Conservation (phyloP, 805 yeast species). For the Wickerhamiella dianesei region DNA sequence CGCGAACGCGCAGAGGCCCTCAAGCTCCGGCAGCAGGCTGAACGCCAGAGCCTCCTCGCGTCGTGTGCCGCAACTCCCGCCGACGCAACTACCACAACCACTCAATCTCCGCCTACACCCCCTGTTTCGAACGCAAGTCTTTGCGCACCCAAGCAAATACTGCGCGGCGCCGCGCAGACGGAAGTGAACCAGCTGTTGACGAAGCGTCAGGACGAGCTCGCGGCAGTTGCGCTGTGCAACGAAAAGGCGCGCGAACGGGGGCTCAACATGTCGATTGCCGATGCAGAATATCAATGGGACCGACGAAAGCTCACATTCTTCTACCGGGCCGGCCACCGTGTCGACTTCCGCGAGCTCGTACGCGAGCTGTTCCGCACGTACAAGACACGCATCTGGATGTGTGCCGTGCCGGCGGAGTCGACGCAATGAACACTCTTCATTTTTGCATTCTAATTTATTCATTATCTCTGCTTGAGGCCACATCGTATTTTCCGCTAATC, state of each 20-base stretch:
- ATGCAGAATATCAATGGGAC: constrained; percentile 80
- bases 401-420: constrained; percentile 38
- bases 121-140: constrained; percentile 32
- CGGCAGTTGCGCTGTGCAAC: constrained; percentile 51
- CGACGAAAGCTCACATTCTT: constrained; percentile 68
- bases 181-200: constrained; percentile 46
- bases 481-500: neutral
- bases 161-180: constrained; percentile 46
- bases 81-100: constrained; percentile 4
- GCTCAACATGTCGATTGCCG: constrained; percentile 48
- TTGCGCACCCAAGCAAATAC: constrained; percentile 54
- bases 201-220: constrained; percentile 56
- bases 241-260: constrained; percentile 37
- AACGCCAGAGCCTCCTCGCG: constrained; percentile 51
- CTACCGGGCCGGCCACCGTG: constrained; percentile 48
- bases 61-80: constrained; percentile 10
- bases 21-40: constrained; percentile 52
- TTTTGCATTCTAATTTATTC: neutral
- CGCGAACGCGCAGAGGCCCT: constrained; percentile 55
- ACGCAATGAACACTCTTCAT: no score
- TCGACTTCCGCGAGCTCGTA: constrained; percentile 67
- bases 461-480: neutral
- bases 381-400: constrained; percentile 82
- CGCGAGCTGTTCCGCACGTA: constrained; percentile 60
- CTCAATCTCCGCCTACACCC: constrained; percentile 5